Conservation (phyloP, 768 basidiomycete genomes). For the Leccinum pellstonianum region DNA sequence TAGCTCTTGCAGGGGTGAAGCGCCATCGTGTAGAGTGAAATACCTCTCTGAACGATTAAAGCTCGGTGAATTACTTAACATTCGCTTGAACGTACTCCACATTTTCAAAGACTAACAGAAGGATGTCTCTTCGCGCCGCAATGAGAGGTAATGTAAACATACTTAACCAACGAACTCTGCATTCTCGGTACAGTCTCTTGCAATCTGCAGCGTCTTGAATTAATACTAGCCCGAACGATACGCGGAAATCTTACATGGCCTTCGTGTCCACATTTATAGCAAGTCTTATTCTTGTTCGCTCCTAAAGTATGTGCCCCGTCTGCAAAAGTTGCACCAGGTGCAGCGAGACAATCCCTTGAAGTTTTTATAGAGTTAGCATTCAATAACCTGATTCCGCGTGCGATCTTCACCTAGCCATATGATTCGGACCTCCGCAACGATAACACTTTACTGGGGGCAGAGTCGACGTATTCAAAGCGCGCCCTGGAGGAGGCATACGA, state of each 20-base stretch:
- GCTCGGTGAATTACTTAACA: slow-evolving; percentile 8
- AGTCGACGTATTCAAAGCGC: slow-evolving; percentile 70
- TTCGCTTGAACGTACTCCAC: slow-evolving; percentile 15
- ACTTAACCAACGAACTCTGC: slow-evolving; percentile 49
- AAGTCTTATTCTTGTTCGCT: slow-evolving; percentile 69
- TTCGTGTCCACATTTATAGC: slow-evolving; percentile 86
- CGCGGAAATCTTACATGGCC: slow-evolving; percentile 65
- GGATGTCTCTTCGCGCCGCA: slow-evolving; percentile 11
- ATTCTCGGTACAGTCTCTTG: slow-evolving; percentile 62
- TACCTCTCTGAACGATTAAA: slow-evolving; percentile 4
- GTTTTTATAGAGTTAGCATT: slow-evolving; percentile 8
- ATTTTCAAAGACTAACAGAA: slow-evolving; percentile 20
- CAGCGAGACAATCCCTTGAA: slow-evolving; percentile 76
- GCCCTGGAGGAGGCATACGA: slow-evolving; percentile 73
- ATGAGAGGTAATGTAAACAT: slow-evolving; percentile 6
- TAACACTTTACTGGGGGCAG: slow-evolving; percentile 86
- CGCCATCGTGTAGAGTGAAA: not conserved
- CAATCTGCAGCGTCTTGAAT: slow-evolving; percentile 44
- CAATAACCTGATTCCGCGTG: not conserved
- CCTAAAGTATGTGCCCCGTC: slow-evolving; percentile 43
- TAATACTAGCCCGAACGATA: slow-evolving; percentile 3
- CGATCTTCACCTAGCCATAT: slow-evolving; percentile 66
- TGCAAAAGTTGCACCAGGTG: slow-evolving; percentile 53
- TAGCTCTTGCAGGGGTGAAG: not conserved
- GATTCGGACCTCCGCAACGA: slow-evolving; percentile 86